Percentiles rank a stretch among this genome's conserved stretches.
These are phyloP conservation scores for Plasmodium reichenowi DNA, from an alignment of 169 alveolate species.

Conservation along the genomic window DNA sequence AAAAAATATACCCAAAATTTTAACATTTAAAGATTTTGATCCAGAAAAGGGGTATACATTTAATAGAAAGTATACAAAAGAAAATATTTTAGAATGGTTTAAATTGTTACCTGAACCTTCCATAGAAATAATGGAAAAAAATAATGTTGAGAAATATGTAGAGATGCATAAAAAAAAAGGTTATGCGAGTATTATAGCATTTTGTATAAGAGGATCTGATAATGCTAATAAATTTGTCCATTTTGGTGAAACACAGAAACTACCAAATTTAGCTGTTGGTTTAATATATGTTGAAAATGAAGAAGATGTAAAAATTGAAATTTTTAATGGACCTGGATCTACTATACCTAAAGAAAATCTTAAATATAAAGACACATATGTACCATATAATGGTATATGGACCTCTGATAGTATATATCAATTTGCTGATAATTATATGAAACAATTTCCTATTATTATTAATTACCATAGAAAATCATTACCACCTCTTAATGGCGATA, in stretches of 20 bases:
- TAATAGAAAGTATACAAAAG: slow-evolving; percentile 59
- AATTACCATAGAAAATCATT: slow-evolving; percentile 30
- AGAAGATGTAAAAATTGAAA: slow-evolving; percentile 42
- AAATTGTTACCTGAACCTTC: slow-evolving; percentile 48
- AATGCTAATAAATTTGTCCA: slow-evolving; percentile 57
- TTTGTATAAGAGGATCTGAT: slow-evolving; percentile 39
- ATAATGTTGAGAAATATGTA: slow-evolving; percentile 53
- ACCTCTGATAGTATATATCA: slow-evolving; percentile 25
- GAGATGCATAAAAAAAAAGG: slow-evolving; percentile 69
- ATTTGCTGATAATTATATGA: slow-evolving; percentile 52
- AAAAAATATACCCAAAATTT: slow-evolving; percentile 36
- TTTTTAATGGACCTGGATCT: slow-evolving; percentile 71
- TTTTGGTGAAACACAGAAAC: slow-evolving; percentile 71
- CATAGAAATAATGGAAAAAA: slow-evolving; percentile 43
- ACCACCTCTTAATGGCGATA: slow-evolving; percentile 20
- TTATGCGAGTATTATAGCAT: slow-evolving; percentile 73
- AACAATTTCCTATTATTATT: slow-evolving; percentile 52
- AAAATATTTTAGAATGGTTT: slow-evolving; percentile 63
- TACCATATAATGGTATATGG: slow-evolving; percentile 43
- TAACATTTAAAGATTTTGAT: slow-evolving; percentile 61
- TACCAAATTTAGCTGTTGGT: slow-evolving; percentile 60
- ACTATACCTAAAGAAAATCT: slow-evolving; percentile 19
- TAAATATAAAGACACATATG: slow-evolving; percentile 45
- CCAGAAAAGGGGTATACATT: slow-evolving; percentile 76
- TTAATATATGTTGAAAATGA: slow-evolving; percentile 31